Percentiles rank a stretch among this genome's conserved stretches.
phyloP scores from a whole-genome alignment of 441 rosid genomes.

The Melastoma candidum region DNA sequence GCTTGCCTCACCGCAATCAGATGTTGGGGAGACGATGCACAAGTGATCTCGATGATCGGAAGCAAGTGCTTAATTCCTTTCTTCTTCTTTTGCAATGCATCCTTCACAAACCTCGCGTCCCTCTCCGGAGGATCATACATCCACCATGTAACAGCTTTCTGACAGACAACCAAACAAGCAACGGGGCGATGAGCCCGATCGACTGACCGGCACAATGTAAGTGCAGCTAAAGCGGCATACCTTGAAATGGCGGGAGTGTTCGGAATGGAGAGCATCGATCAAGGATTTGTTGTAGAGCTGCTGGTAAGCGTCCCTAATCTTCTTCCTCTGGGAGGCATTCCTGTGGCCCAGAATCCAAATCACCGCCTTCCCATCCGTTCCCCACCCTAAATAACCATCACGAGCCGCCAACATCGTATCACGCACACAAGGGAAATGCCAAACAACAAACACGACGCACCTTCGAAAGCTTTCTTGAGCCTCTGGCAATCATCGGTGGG shows the following conservation, averaged over 20 bases:
- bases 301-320: conserved; percentile 51
- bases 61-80: conserved; percentile 35
- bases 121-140: conserved; percentile 70
- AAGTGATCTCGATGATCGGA: conserved; percentile 65
- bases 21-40: conserved; percentile 63
- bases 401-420: not conserved
- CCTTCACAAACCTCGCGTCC: conserved; percentile 62
- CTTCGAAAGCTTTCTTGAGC: conserved; percentile 55
- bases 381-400: conserved; percentile 33
- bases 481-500: conserved; percentile 53
- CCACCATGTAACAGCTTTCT: conserved; percentile 79
- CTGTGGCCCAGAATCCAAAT: conserved; percentile 55
- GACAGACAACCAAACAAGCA: conserved; percentile 2
- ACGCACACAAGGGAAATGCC: no score
- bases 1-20: conserved; percentile 62
- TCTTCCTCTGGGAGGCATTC: conserved; percentile 60
- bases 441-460: conserved; percentile 19
- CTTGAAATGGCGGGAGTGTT: conserved; percentile 69
- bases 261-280: conserved; percentile 42
- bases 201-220: no score
- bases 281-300: conserved; percentile 51
- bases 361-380: conserved; percentile 63
- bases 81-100: conserved; percentile 36
- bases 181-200: no score
- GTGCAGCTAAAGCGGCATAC: conserved; percentile 17